Percentiles rank a stretch among this genome's conserved stretches.
phyloP scores from a whole-genome alignment of 2,329 filamentous ascomycete genomes.

The Colletotrichum kahawae region DNA sequence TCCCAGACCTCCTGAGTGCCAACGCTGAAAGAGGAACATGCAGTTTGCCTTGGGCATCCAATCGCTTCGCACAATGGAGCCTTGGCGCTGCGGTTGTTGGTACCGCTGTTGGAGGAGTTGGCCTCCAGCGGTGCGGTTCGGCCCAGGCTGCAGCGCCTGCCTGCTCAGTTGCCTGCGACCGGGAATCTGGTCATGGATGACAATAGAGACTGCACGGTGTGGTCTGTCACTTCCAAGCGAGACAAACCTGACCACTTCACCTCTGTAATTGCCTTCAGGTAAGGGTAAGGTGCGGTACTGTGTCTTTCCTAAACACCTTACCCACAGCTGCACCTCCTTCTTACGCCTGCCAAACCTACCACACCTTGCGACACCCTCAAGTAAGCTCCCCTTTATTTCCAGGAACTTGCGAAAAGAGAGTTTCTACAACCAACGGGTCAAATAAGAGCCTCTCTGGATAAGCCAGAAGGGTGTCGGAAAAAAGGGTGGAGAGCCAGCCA shows the following conservation, averaged over 20 bases:
- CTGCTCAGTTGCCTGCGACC: not conserved
- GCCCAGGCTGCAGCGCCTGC: not conserved
- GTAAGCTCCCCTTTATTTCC: not conserved
- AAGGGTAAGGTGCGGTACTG: not conserved
- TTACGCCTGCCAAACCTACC: not conserved
- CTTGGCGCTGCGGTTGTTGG: not conserved
- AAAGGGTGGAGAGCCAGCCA: not conserved
- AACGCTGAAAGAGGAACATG: not conserved
- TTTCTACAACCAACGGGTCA: not conserved
- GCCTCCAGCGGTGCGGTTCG: not conserved
- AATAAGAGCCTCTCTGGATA: not conserved
- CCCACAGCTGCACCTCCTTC: not conserved
- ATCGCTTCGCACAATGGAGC: not conserved
- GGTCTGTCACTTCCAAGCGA: not conserved
- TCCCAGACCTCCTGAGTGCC: not conserved
- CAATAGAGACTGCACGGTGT: not conserved
- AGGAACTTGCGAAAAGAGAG: not conserved
- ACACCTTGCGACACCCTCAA: not conserved
- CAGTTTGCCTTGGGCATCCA: not conserved
- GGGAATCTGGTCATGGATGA: not conserved
- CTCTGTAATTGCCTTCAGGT: not conserved
- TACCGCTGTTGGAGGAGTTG: not conserved
- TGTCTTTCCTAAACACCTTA: not conserved
- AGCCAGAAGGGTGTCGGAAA: not conserved
- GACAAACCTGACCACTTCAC: not conserved